Conservation (phyloP, 257 asterid genomes). For the Catharanthus roseus region DNA sequence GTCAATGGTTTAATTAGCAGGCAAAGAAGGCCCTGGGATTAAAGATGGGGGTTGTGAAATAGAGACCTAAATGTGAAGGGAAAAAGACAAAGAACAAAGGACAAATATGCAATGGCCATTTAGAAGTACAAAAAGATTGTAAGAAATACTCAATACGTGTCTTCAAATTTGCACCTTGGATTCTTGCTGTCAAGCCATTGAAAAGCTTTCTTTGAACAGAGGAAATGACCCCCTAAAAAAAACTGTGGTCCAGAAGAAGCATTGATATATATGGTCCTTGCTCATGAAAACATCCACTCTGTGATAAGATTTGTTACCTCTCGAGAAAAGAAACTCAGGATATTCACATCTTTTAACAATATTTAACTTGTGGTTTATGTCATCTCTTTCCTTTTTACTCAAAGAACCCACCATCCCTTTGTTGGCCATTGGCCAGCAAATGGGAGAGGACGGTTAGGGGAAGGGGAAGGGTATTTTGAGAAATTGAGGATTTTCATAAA, state of each 20-base stretch:
- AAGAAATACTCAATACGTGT: neutral
- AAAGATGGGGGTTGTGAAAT: neutral
- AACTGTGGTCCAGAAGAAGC: constrained; percentile 1
- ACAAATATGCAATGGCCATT: neutral
- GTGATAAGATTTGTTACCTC: constrained; percentile 1
- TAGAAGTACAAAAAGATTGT: neutral
- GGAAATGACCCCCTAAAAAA: neutral
- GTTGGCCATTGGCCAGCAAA: too few relatives aligned
- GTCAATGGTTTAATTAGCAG: neutral
- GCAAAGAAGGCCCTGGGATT: neutral
- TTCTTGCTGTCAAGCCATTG: constrained; percentile 6
- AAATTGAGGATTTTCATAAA: too few relatives aligned
- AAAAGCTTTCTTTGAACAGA: neutral
- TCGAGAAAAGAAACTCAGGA: neutral
- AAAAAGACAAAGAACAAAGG: neutral
- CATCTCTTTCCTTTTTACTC: neutral
- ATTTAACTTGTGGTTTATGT: neutral
- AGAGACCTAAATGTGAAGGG: neutral
- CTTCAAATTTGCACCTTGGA: neutral
- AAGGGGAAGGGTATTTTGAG: too few relatives aligned
- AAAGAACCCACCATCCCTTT: neutral
- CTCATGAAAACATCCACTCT: neutral
- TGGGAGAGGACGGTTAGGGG: too few relatives aligned
- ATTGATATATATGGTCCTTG: neutral
- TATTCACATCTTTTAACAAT: neutral